phyloP scores from a whole-genome alignment of 495 filamentous ascomycete species.

The Jackrogersella multiformis region DNA sequence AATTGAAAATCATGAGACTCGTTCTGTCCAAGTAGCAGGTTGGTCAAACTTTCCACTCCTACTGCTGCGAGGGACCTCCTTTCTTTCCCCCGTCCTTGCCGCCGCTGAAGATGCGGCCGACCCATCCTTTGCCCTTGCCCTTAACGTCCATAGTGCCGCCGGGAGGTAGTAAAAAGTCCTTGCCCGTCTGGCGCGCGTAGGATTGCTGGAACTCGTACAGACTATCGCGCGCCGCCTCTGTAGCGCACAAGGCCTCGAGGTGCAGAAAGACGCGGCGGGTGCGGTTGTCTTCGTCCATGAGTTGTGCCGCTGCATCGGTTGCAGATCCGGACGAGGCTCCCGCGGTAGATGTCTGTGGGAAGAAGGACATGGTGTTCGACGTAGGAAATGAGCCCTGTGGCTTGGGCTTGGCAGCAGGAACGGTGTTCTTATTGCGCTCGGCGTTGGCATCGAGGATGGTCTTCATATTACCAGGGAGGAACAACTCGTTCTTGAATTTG shows the following conservation, averaged over 20 bases:
- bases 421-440: slow-evolving; percentile 31
- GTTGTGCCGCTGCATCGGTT: slow-evolving; percentile 7
- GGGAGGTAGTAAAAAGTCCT: slow-evolving; percentile 42
- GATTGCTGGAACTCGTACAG: slow-evolving; percentile 56
- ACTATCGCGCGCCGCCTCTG: slow-evolving; percentile 58
- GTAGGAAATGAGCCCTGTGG: neutral
- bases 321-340: neutral
- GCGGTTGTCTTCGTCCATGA: slow-evolving; percentile 54
- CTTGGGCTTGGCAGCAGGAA: neutral
- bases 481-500: slow-evolving; percentile 58
- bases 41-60: too few species aligned
- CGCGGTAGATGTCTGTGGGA: too few species aligned
- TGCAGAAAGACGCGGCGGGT: slow-evolving; percentile 58
- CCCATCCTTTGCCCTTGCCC: slow-evolving; percentile 33
- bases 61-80: neutral
- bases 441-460: slow-evolving; percentile 41
- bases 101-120: slow-evolving; percentile 33
- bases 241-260: slow-evolving; percentile 59
- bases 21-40: too few species aligned
- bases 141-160: slow-evolving; percentile 45
- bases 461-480: slow-evolving; percentile 43
- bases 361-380: slow-evolving; percentile 6
- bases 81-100: neutral
- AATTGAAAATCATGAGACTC: too few species aligned
- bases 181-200: slow-evolving; percentile 50